Percentiles rank a stretch among this genome's conserved stretches.
These are phyloP conservation scores for Colletotrichum tropicicola DNA, from an alignment of 2,329 filamentous ascomycete genomes.

Conservation along the genomic window DNA sequence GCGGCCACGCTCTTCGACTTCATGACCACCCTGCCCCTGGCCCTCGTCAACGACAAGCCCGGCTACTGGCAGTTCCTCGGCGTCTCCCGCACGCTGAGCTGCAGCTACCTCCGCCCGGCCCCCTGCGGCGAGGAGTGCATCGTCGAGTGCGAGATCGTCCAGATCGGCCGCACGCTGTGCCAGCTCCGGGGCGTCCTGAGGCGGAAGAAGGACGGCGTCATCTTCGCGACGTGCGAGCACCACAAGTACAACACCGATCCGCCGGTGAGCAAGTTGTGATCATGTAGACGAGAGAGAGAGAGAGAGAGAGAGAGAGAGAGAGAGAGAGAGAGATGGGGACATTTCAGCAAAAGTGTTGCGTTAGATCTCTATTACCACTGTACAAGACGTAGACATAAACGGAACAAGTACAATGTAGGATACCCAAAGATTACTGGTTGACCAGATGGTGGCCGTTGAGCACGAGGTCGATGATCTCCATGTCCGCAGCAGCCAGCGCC, in stretches of 20 bases:
- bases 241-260: conserved; percentile 70
- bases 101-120: conserved; percentile 73
- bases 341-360: neutral
- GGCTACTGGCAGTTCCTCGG: conserved; percentile 71
- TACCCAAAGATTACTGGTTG: neutral
- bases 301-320: too few species aligned
- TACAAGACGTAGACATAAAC: neutral
- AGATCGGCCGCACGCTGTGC: conserved; percentile 63
- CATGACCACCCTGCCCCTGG: conserved; percentile 67
- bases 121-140: conserved; percentile 59
- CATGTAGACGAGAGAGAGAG: too few species aligned
- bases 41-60: conserved; percentile 59
- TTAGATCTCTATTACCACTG: neutral
- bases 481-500: conserved; percentile 20
- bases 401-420: neutral
- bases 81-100: conserved; percentile 71
- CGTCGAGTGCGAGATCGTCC: conserved; percentile 66
- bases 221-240: conserved; percentile 70
- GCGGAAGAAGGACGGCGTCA: conserved; percentile 57
- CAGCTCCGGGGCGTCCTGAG: conserved; percentile 64
- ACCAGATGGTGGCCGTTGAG: conserved; percentile 17
- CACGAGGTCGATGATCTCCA: conserved; percentile 25
- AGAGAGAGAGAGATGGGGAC: too few species aligned
- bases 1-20: conserved; percentile 74
- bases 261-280: conserved; percentile 36